phyloP scores from a whole-genome alignment of 2,329 filamentous ascomycete genomes.

The Epichloe bromicola region DNA sequence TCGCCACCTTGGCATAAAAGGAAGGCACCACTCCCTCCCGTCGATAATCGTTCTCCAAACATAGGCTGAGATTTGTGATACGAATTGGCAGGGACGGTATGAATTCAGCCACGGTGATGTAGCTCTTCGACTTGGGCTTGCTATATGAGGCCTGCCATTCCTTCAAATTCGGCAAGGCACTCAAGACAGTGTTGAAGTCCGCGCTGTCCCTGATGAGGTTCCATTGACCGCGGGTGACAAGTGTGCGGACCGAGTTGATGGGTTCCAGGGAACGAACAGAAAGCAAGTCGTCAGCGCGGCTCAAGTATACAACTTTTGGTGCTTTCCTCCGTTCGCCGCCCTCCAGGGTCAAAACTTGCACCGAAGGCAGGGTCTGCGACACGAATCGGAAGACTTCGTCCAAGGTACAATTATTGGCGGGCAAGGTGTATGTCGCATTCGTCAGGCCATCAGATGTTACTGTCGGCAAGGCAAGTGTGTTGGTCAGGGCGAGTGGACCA shows the following conservation, averaged over 20 bases:
- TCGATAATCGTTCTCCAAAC: conserved; percentile 58
- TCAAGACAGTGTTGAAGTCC: conserved; percentile 50
- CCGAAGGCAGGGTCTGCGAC: conserved; percentile 42
- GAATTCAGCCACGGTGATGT: conserved; percentile 54
- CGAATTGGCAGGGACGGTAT: conserved; percentile 43
- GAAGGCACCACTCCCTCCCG: conserved; percentile 47
- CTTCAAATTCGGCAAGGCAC: conserved; percentile 51
- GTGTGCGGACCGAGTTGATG: conserved; percentile 43
- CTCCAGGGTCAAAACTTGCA: conserved; percentile 56
- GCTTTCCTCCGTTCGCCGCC: conserved; percentile 68
- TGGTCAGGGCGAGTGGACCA: conserved; percentile 28
- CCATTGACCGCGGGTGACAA: conserved; percentile 66
- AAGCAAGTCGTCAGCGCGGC: conserved; percentile 8
- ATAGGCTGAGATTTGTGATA: conserved; percentile 52
- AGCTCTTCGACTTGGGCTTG: conserved; percentile 62
- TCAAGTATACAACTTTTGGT: conserved; percentile 42
- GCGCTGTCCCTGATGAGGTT: conserved; percentile 53
- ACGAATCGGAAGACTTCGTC: conserved; percentile 58
- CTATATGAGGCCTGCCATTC: conserved; percentile 53
- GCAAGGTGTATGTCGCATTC: conserved; percentile 45
- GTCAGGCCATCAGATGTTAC: conserved; percentile 42
- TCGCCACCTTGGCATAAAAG: conserved; percentile 47
- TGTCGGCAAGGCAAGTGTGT: conserved; percentile 33
- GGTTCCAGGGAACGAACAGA: conserved; percentile 15
- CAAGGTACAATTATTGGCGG: conserved; percentile 54